These are phyloP conservation scores for Lichtheimia ramosa DNA, from an alignment of 371 early-diverging fungal genomes.

Conservation along the genomic window DNA sequence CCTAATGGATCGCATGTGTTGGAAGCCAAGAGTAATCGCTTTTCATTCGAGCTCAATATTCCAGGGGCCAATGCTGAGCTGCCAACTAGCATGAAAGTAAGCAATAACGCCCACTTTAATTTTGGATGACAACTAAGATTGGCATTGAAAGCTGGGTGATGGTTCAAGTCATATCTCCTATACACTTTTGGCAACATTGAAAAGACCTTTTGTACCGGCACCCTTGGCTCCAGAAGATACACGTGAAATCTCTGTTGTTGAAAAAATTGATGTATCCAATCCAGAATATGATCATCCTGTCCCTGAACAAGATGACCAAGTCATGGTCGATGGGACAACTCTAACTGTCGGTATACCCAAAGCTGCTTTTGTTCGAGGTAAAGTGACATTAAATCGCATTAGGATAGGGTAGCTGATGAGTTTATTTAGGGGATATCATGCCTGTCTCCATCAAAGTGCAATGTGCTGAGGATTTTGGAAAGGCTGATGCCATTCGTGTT, in stretches of 20 bases:
- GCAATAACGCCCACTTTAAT: neutral
- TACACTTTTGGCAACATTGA: conserved; percentile 26
- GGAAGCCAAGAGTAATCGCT: conserved; percentile 40
- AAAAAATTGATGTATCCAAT: conserved; percentile 36
- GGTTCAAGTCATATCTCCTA: no score
- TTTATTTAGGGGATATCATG: conserved; percentile 34
- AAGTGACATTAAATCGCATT: neutral
- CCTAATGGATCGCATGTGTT: conserved; percentile 28
- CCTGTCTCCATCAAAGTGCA: conserved; percentile 33
- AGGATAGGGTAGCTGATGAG: neutral
- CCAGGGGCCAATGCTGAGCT: conserved; percentile 25
- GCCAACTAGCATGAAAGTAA: conserved; percentile 44
- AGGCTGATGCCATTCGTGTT: conserved; percentile 14
- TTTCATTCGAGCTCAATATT: conserved; percentile 41
- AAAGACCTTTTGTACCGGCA: conserved; percentile 21
- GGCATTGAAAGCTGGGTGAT: conserved; percentile 19
- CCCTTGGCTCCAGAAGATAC: conserved; percentile 21
- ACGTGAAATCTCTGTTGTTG: conserved; percentile 30
- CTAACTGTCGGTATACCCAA: conserved; percentile 22
- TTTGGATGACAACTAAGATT: neutral
- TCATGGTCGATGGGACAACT: conserved; percentile 3
- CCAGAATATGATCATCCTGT: conserved; percentile 23
- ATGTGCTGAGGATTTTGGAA: conserved; percentile 19
- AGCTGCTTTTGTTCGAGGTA: conserved; percentile 47
- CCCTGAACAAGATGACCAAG: conserved; percentile 18